Evolutionary conservation across 2,329 filamentous ascomycete genomes (phyloP).

Genomic region (Colletotrichum shisoi): DNA sequence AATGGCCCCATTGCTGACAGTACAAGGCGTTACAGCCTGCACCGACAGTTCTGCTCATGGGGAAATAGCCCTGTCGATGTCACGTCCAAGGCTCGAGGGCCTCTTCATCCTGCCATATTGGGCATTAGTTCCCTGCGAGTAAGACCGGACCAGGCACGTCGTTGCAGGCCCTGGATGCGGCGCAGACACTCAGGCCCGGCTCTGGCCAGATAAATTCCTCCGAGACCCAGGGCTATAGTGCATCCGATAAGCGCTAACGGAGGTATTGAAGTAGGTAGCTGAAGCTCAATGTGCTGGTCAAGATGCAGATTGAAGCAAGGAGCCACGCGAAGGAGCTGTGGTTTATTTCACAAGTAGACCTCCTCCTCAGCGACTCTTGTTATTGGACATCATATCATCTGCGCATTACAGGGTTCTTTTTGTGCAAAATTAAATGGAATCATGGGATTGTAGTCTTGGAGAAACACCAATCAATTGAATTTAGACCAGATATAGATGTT

Average conservation of each 20-base stretch:
- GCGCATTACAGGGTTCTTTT: too few species aligned
- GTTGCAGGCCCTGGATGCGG: not conserved
- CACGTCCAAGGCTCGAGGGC: slow-evolving; percentile 12
- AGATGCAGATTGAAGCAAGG: not conserved
- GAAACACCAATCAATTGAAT: too few species aligned
- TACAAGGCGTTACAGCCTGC: not conserved
- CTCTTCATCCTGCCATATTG: slow-evolving; percentile 21
- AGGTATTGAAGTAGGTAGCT: too few species aligned
- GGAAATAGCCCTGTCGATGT: slow-evolving; percentile 22
- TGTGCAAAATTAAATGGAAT: too few species aligned
- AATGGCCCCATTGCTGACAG: not conserved
- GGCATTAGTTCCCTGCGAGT: slow-evolving; percentile 23
- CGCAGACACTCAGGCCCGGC: not conserved
- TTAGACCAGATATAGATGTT: not conserved
- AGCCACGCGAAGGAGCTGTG: too few species aligned
- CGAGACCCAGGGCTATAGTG: not conserved
- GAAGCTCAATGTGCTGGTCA: not conserved
- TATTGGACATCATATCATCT: too few species aligned
- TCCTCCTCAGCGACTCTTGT: too few species aligned
- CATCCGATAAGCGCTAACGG: not conserved
- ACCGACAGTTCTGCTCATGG: slow-evolving; percentile 1
- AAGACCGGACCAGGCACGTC: slow-evolving; percentile 3
- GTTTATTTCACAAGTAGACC: too few species aligned
- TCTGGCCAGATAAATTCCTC: not conserved
- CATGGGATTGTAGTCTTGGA: too few species aligned